Percentiles rank a stretch among this genome's conserved stretches.
These are phyloP conservation scores for Sordaria brevicollis DNA, from an alignment of 495 filamentous ascomycete genomes.

Conservation along the genomic window DNA sequence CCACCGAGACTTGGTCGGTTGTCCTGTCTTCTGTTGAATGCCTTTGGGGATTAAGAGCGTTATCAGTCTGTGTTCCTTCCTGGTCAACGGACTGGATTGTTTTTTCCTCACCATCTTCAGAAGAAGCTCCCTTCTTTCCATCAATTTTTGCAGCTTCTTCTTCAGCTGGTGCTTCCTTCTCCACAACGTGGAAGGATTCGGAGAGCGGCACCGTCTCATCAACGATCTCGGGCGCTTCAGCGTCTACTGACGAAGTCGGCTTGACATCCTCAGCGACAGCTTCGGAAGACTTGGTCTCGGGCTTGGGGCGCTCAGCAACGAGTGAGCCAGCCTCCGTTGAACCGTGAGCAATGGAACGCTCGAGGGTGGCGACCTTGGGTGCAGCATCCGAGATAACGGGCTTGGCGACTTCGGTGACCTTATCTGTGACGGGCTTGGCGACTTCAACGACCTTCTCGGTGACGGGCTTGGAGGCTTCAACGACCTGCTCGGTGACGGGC, in stretches of 20 bases:
- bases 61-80: conserved; percentile 30
- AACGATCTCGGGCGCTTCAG: conserved; percentile 22
- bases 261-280: conserved; percentile 2
- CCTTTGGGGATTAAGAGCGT: conserved; percentile 16
- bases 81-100: conserved; percentile 14
- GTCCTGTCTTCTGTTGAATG: conserved; percentile 11
- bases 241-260: conserved; percentile 1
- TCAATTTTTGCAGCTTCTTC: conserved; percentile 17
- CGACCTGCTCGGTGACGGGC: conserved; percentile 2
- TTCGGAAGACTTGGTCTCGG: conserved; percentile 1
- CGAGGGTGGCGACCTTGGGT: neutral
- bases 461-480: neutral
- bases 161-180: conserved; percentile 18
- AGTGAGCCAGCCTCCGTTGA: neutral
- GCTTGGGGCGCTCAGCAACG: neutral
- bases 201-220: conserved; percentile 22
- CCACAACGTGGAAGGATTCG: conserved; percentile 28
- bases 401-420: conserved; percentile 12
- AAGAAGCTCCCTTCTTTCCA: conserved; percentile 16
- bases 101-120: conserved; percentile 26
- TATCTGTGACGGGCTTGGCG: conserved; percentile 4
- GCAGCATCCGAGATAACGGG: conserved; percentile 2
- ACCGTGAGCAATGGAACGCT: neutral
- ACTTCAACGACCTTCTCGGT: conserved; percentile 4
- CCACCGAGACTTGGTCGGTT: conserved; percentile 13